A percentile compares a stretch with the other conserved stretches of the same genome.
These are phyloP conservation scores for Amniculicola lignicola DNA, from an alignment of 495 filamentous ascomycete genomes.

Conservation along the genomic window DNA sequence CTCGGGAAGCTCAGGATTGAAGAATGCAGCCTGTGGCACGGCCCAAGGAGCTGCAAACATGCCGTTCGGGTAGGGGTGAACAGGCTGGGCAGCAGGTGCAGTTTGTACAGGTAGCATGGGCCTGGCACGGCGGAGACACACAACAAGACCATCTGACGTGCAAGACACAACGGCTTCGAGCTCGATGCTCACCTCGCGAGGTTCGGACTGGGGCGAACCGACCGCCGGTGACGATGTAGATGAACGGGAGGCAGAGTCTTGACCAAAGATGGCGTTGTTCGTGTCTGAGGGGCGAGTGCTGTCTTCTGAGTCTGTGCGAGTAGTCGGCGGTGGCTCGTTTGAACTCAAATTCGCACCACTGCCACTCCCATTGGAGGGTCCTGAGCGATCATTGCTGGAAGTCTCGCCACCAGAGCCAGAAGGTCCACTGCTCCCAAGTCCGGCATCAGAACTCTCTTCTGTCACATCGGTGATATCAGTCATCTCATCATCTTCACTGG, in stretches of 20 bases:
- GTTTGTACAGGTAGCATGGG: slow-evolving; percentile 59
- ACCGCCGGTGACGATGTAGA: slow-evolving; percentile 42
- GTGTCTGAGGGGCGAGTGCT: slow-evolving; percentile 35
- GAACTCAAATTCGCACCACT: not conserved
- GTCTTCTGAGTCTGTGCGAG: slow-evolving; percentile 32
- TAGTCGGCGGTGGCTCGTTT: not conserved
- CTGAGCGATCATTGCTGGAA: slow-evolving; percentile 2
- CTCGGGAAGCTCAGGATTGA: slow-evolving; percentile 33
- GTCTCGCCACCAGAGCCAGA: not conserved
- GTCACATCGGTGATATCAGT: slow-evolving; percentile 39
- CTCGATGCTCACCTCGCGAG: slow-evolving; percentile 50
- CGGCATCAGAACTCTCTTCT: slow-evolving; percentile 40
- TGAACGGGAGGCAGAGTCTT: slow-evolving; percentile 36
- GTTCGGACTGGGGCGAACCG: slow-evolving; percentile 15
- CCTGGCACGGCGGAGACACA: slow-evolving; percentile 72
- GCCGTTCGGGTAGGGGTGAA: slow-evolving; percentile 54
- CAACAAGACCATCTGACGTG: slow-evolving; percentile 83
- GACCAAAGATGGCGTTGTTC: slow-evolving; percentile 44
- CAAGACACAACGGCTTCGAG: slow-evolving; percentile 87
- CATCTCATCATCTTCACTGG: slow-evolving; percentile 43
- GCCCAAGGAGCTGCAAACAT: slow-evolving; percentile 80
- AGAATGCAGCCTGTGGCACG: slow-evolving; percentile 54
- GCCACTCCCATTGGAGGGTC: not conserved
- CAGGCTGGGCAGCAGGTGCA: slow-evolving; percentile 44
- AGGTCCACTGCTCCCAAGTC: slow-evolving; percentile 25